Evolutionary conservation across 1,139 yeast genomes (phyloP), one percentile per base, ranked within the genome.

Genomic region (Taphrina flavorubra): DNA sequence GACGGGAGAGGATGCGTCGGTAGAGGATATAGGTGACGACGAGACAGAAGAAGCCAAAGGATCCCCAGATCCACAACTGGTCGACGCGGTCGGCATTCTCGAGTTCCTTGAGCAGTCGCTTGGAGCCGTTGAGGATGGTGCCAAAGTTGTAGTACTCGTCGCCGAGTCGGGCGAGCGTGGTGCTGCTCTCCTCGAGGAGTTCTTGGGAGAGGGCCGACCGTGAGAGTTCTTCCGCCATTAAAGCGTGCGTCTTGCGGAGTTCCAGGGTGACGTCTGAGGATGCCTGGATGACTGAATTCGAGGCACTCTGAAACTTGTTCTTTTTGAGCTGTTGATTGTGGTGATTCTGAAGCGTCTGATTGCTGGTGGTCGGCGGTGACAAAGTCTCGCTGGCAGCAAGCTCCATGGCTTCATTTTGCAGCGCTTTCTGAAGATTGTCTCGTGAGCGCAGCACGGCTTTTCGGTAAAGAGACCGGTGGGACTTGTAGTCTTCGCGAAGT

Each of bases 31-130:
- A 66, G 14, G 60, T 11, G 31, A 55, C 56, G n/a, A 51, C 65
- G 42, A 44, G 37, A 46, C 49, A 18, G 44, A 66, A 69, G 67
- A 88, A 86, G 34, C 85, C 86, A 51, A 87, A 74, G 40, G 89
- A 82, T 65, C 84, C 77, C 73, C 85, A 84, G 73, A 88, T 87
- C 69, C 85, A 79, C 67, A 83, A 79, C 67, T 89, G 81, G 74
- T 88, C 92, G 70, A 82, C 78, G 68, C 82, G 80, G 73, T 88
- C 90, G 63, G 89, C 89, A 74, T 85, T 85, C 73, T 88, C 90
- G 68, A 88, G 84, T 70, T 86, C 83, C 72, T 82, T 81, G 51
- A 88, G 89, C 55, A 88, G 82, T 56, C 82, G 81, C 68, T 80
- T 82, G 0, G 90, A 85, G 61, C 83, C 85, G 65, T 79, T 78